Percentiles rank a stretch among this genome's conserved stretches.
Conservation (phyloP, 306 rosid species). For the Erythrophleum fordii region DNA sequence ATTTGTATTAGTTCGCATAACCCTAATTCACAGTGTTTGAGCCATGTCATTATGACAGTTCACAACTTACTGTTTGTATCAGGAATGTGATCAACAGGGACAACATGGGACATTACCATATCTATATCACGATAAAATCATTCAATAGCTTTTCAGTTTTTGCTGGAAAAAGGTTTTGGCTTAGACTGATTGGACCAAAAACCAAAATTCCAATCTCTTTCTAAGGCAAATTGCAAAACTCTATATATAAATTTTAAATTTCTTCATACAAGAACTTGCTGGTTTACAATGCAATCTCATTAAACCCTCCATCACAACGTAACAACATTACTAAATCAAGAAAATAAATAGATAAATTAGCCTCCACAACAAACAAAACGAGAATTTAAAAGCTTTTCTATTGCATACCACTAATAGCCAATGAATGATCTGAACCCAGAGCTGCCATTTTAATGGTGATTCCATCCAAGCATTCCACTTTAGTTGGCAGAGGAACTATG, state of each 20-base stretch:
- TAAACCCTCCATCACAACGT: constrained; percentile 11
- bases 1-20: not conserved
- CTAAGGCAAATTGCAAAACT: constrained; percentile 7
- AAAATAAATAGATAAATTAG: constrained; percentile 9
- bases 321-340: constrained; percentile 24
- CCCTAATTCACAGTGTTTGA: not conserved
- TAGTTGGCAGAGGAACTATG: constrained; percentile 68
- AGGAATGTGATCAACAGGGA: not conserved
- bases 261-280: not conserved
- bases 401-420: constrained; percentile 83
- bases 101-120: not conserved
- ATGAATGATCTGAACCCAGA: constrained; percentile 86
- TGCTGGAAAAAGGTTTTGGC: not conserved
- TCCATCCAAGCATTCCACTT: constrained; percentile 85
- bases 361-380: constrained; percentile 12
- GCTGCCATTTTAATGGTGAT: constrained; percentile 75
- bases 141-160: not conserved
- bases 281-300: constrained; percentile 10
- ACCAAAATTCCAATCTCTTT: not conserved
- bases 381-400: constrained; percentile 14
- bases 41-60: not conserved
- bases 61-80: not conserved
- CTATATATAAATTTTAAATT: not conserved
- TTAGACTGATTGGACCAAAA: not conserved
- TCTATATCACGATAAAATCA: not conserved